Base-by-base conservation (phyloP, 164 flowering plant species). In the Macadamia tetraphylla region DNA sequence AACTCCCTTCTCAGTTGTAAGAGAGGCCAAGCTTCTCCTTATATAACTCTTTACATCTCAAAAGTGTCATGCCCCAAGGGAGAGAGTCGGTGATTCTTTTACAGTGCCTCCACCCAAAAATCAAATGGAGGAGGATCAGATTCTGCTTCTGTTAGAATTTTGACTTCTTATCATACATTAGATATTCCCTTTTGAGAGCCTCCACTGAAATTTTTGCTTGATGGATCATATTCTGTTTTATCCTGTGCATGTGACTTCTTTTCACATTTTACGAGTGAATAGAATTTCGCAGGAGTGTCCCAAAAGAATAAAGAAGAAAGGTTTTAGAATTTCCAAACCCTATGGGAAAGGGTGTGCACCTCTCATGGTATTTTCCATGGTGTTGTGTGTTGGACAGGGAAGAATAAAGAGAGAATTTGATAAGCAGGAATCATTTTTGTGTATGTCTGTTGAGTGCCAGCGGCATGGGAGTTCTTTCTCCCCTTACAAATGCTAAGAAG, bases 1-100 rank as follows among this genome's bases (percentile, higher is more conserved):
- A 40, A 63, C 29, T 63, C 29, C 60, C 42, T 51, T 18, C 32
- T 35, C 32, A n/a, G 55, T 5, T 44, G 42, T 12, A 42, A 49
- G 48, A 61, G n/a, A 57, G 29, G 57, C 67, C 43, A 13, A 46
- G 51, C 63, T 60, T 61, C 75, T 68, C 58, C 6, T 68, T 66
- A 68, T 67, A 71, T 67, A 67, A 62, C 60, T 44, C 32, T 40
- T 51, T n/a, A 66, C 9, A 15, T 14, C 44, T 8, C n/a, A 15
- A 18, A 57, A 49, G n/a, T 30, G 18, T 23, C 29, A 6, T 2
- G 2, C 59, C 30, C 32, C 12, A 58, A 1, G 42, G 14, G 29
- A 64, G 3, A 31, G 14, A 40, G 62, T 29, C 11, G 62, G 9
- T 59, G 46, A 42, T 18, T 58, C 69, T 30, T 60, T 60, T 29